Conservation (phyloP, 805 yeast genomes). For the Lachancea dasiensis region DNA sequence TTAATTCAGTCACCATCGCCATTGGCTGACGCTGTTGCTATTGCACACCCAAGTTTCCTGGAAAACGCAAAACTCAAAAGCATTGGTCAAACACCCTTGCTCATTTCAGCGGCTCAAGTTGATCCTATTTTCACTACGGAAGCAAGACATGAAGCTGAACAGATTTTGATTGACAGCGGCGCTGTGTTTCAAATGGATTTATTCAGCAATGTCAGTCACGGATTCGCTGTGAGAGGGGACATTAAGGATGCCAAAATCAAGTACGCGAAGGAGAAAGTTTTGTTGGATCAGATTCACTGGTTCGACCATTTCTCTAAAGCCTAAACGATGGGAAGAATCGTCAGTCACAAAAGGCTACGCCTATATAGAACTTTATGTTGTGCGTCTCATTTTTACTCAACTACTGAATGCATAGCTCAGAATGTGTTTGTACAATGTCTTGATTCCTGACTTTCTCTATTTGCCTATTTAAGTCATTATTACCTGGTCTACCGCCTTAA, state of each 20-base stretch:
- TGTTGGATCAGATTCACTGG: conserved; percentile 36
- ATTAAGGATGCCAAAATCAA: conserved; percentile 42
- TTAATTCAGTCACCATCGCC: conserved; percentile 36
- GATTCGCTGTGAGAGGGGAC: conserved; percentile 79
- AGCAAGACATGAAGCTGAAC: conserved; percentile 56
- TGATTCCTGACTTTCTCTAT: no score
- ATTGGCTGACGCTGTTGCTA: conserved; percentile 54
- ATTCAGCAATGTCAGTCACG: conserved; percentile 64
- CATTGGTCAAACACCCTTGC: conserved; percentile 47
- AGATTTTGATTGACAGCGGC: conserved; percentile 45
- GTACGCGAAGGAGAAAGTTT: conserved; percentile 64
- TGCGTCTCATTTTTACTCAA: not conserved
- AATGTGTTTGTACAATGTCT: no score
- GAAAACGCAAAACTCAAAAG: conserved; percentile 56
- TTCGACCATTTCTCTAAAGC: conserved; percentile 15
- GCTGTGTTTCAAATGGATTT: conserved; percentile 56
- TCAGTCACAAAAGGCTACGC: not conserved
- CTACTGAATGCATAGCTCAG: no score
- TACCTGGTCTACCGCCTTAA: no score
- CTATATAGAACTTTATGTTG: not conserved
- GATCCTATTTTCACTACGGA: conserved; percentile 62
- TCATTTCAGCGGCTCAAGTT: conserved; percentile 68
- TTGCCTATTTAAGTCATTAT: no score
- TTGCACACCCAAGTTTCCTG: conserved; percentile 82
- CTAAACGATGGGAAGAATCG: not conserved